Percentiles rank a stretch among this genome's conserved stretches.
These are phyloP conservation scores for Blastocrithidia nonstop DNA, from an alignment of 208 protist species.

Conservation along the genomic window DNA sequence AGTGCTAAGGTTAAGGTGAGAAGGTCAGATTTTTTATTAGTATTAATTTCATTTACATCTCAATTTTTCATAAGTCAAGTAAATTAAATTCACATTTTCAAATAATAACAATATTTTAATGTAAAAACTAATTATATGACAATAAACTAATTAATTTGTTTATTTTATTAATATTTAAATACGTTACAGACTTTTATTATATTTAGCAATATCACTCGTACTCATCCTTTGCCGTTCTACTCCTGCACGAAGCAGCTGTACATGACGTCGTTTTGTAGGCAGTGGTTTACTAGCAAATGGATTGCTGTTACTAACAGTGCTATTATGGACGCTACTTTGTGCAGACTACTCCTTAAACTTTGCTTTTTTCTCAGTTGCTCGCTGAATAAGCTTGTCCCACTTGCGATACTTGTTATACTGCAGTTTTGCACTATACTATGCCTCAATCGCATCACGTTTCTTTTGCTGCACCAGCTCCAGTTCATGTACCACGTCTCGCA, in stretches of 20 bases:
- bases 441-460: slow-evolving; percentile 38
- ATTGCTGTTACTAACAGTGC: slow-evolving; percentile 3
- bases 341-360: slow-evolving; percentile 2
- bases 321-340: slow-evolving; percentile 1
- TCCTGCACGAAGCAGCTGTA: slow-evolving; percentile 53
- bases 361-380: slow-evolving; percentile 34
- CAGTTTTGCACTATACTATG: slow-evolving; percentile 39
- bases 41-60: too few species aligned
- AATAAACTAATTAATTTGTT: not conserved
- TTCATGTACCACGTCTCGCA: slow-evolving; percentile 49
- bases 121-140: slow-evolving; percentile 2
- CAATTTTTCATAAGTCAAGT: too few species aligned
- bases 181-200: too few species aligned
- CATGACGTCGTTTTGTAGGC: slow-evolving; percentile 30
- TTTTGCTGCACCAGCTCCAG: slow-evolving; percentile 35
- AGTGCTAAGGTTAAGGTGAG: too few species aligned
- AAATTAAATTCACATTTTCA: too few species aligned
- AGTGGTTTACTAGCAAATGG: slow-evolving; percentile 20
- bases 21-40: too few species aligned
- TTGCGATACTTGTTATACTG: slow-evolving; percentile 58
- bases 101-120: not conserved
- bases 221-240: slow-evolving; percentile 32
- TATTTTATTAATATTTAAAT: not conserved
- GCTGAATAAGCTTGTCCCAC: slow-evolving; percentile 60
- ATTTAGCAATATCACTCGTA: too few species aligned